These are phyloP conservation scores for Penicillium sclerotigenum DNA, from an alignment of 2,329 filamentous ascomycete genomes.

Conservation along the genomic window DNA sequence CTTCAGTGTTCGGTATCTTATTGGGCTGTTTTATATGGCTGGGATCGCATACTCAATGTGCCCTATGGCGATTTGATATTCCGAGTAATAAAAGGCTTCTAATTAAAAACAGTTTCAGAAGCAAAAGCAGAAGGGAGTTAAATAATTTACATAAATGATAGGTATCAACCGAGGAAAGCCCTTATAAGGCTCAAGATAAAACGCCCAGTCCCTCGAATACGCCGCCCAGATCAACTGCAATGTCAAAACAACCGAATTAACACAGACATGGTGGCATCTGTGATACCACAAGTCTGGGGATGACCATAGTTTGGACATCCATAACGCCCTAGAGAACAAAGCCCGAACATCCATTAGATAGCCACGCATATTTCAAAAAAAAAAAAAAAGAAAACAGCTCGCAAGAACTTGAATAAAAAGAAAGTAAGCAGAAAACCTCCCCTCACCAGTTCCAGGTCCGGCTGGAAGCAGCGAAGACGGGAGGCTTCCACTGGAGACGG, in stretches of 20 bases:
- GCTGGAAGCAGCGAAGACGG: slow-evolving; percentile 83
- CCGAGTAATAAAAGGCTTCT: background rate
- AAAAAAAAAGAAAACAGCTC: background rate
- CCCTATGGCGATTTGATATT: background rate
- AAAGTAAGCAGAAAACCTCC: background rate
- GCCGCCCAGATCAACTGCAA: background rate
- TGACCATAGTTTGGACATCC: background rate
- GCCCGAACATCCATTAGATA: slow-evolving; percentile 1
- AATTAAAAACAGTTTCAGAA: background rate
- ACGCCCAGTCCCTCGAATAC: background rate
- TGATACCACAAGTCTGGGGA: background rate
- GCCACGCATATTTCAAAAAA: background rate
- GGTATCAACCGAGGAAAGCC: slow-evolving; percentile 6
- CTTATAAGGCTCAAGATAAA: background rate
- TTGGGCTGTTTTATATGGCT: background rate
- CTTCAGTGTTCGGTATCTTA: background rate
- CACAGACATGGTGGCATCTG: background rate
- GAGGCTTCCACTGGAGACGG: slow-evolving; percentile 89
- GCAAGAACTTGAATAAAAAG: background rate
- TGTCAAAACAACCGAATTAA: background rate
- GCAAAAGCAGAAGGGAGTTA: background rate
- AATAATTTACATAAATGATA: slow-evolving; percentile 2
- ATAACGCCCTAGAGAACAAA: slow-evolving; percentile 1
- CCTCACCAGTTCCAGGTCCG: slow-evolving; percentile 93
- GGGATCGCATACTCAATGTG: background rate